A percentile compares a stretch with the other conserved stretches of the same genome.
Conservation (phyloP, 306 rosid species). For the Cajanus cajan region DNA sequence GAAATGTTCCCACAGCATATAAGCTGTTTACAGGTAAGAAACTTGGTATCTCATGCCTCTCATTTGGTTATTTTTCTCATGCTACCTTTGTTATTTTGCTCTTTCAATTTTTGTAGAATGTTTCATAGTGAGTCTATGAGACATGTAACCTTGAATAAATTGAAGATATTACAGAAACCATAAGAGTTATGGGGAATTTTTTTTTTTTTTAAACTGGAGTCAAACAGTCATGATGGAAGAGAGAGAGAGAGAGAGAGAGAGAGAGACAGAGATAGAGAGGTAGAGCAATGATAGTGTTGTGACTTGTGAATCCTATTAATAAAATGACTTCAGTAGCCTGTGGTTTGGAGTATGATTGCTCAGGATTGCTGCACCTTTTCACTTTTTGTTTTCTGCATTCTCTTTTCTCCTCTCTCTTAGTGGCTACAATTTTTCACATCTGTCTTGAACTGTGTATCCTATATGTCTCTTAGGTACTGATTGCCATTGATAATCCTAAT, state of each 20-base stretch:
- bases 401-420: neutral
- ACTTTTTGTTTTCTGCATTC: neutral
- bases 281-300: constrained; percentile 16
- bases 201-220: neutral
- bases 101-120: constrained; percentile 16
- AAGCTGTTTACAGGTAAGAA: constrained; percentile 82
- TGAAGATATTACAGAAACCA: neutral
- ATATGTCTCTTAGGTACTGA: neutral
- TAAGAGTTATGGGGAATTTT: neutral
- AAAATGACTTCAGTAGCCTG: neutral
- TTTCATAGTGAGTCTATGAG: constrained; percentile 21
- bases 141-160: constrained; percentile 10
- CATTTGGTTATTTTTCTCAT: neutral
- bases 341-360: constrained; percentile 14
- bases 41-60: neutral
- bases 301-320: neutral
- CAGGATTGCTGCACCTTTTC: neutral
- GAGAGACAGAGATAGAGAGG: neutral
- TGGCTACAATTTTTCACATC: neutral
- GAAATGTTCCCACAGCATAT: constrained; percentile 62
- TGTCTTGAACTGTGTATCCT: neutral
- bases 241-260: neutral
- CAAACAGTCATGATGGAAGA: neutral
- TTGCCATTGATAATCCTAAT: neutral
- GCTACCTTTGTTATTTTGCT: neutral